These are phyloP conservation scores for Peronospora tabacina DNA, from an alignment of 352 stramenopile species.

Conservation along the genomic window DNA sequence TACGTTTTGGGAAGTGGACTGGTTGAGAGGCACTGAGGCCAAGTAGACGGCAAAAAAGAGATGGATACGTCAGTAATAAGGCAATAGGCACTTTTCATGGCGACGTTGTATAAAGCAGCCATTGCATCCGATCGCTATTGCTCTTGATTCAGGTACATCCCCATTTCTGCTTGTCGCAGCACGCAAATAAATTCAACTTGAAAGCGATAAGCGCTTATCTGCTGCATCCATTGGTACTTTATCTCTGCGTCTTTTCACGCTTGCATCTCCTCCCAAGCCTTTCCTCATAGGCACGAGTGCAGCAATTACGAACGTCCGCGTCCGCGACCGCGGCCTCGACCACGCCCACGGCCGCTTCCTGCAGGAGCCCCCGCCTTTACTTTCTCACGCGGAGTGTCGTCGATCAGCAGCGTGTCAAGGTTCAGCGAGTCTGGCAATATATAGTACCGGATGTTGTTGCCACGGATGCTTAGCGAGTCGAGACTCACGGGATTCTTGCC, in stretches of 20 bases:
- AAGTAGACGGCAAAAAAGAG: neutral
- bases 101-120: too few relatives aligned
- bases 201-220: conserved; percentile 25
- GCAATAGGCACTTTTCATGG: neutral
- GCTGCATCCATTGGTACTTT: conserved; percentile 12
- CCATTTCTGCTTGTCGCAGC: conserved; percentile 1
- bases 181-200: conserved; percentile 32
- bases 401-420: conserved; percentile 97
- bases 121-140: neutral
- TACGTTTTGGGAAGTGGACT: conserved; percentile 17
- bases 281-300: conserved; percentile 2
- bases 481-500: conserved; percentile 96
- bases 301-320: conserved; percentile 40
- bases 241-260: conserved; percentile 8
- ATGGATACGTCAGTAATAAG: neutral
- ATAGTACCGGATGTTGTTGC: conserved; percentile 97
- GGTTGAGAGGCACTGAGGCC: conserved; percentile 9
- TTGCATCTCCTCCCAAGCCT: conserved; percentile 2
- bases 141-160: conserved; percentile 1
- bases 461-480: conserved; percentile 95
- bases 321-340: conserved; percentile 66
- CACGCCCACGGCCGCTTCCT: conserved; percentile 62
- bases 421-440: conserved; percentile 95
- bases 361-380: conserved; percentile 64
- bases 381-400: conserved; percentile 96